Evolutionary conservation across 176 grass and related monocot species (phyloP).

Genomic region (Aechmea fasciata): DNA sequence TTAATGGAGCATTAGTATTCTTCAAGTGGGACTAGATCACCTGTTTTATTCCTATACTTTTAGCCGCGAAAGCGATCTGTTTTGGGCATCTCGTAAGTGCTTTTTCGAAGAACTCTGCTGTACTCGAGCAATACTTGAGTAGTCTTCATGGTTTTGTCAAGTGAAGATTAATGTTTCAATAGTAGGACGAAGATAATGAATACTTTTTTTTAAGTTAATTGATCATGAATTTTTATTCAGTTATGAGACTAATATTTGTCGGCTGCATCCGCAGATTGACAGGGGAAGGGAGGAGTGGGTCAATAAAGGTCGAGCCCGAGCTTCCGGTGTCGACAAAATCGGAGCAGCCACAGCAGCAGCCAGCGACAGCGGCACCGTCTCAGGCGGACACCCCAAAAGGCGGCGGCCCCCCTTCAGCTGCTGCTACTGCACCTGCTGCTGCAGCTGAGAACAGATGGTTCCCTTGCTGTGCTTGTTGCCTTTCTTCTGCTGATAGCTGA

Average conservation of each 20-base stretch:
- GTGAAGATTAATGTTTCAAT: too few relatives aligned
- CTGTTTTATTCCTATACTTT: too few relatives aligned
- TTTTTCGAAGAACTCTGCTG: too few relatives aligned
- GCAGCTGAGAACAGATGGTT: conserved; percentile 30
- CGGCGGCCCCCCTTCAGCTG: background rate
- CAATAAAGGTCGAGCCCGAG: conserved; percentile 18
- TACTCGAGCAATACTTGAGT: too few relatives aligned
- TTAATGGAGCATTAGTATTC: too few relatives aligned
- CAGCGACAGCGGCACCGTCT: background rate
- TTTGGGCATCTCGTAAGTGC: too few relatives aligned
- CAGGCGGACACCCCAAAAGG: conserved; percentile 4
- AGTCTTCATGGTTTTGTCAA: too few relatives aligned
- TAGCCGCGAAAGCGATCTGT: too few relatives aligned
- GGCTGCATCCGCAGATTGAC: conserved; percentile 32
- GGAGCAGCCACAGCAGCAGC: conserved; percentile 2
- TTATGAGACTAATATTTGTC: background rate
- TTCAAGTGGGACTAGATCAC: too few relatives aligned
- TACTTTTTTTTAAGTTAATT: background rate
- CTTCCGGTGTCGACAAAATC: conserved; percentile 15
- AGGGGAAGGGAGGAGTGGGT: conserved; percentile 4
- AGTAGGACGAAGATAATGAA: background rate
- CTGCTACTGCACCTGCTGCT: conserved; percentile 2
- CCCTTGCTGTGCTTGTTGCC: conserved; percentile 46
- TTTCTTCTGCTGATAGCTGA: conserved; percentile 31
- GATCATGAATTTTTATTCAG: background rate